Conservation (phyloP, 805 yeast species). For the Candida rishiriensis region DNA sequence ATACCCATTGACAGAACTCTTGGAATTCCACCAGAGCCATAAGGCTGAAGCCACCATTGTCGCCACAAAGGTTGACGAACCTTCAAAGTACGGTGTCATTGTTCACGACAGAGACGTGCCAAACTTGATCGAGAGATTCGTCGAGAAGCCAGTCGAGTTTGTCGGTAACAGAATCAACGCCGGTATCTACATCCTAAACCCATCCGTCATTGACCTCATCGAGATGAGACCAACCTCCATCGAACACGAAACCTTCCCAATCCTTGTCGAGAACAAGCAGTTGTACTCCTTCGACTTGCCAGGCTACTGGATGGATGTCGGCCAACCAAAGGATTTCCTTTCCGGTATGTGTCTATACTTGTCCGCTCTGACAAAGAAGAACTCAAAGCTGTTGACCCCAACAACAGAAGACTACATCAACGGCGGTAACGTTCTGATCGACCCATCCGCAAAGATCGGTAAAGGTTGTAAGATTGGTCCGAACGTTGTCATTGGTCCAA, state of each 20-base stretch:
- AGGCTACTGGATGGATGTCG: conserved; percentile 99
- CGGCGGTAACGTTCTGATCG: conserved; percentile 91
- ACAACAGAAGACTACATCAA: conserved; percentile 64
- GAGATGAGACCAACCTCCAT: conserved; percentile 98
- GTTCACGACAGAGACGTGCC: conserved; percentile 95
- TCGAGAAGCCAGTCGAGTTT: conserved; percentile 98
- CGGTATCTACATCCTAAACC: conserved; percentile 97
- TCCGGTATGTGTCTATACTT: conserved; percentile 93
- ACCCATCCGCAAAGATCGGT: conserved; percentile 91
- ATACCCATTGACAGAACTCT: conserved; percentile 92
- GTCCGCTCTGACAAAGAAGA: conserved; percentile 77
- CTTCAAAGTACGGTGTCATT: conserved; percentile 98
- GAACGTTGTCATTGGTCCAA: conserved; percentile 95
- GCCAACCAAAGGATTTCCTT: conserved; percentile 99
- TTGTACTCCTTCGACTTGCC: conserved; percentile 95
- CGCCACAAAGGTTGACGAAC: conserved; percentile 99
- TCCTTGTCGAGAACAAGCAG: conserved; percentile 80
- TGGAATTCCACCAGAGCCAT: conserved; percentile 88
- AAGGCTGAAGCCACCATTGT: conserved; percentile 98
- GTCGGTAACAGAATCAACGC: conserved; percentile 99
- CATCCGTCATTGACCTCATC: conserved; percentile 92
- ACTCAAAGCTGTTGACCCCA: conserved; percentile 62
- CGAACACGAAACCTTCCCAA: conserved; percentile 99
- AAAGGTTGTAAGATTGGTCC: conserved; percentile 96
- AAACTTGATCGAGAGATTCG: conserved; percentile 95